These are phyloP conservation scores for Kodamaea sagamina DNA, from an alignment of 805 yeast genomes.

Conservation along the genomic window DNA sequence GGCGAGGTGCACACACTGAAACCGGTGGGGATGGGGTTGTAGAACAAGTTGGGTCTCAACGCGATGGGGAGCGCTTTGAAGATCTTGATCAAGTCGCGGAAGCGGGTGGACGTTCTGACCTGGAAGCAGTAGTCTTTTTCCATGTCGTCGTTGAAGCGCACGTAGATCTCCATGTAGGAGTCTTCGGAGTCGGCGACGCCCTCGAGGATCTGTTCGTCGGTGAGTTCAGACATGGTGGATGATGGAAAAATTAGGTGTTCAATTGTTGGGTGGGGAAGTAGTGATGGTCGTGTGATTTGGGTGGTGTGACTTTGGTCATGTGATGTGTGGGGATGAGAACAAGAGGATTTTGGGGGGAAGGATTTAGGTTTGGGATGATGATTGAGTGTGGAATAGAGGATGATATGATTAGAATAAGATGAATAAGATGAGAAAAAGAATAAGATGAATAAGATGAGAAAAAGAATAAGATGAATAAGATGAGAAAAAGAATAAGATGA, in stretches of 20 bases:
- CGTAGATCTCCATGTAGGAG: conserved; percentile 50
- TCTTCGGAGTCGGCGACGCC: conserved; percentile 28
- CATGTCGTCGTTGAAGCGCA: conserved; percentile 80
- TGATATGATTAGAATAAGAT: too few relatives aligned
- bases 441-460: too few relatives aligned
- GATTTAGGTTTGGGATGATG: too few relatives aligned
- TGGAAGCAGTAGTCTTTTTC: conserved; percentile 91
- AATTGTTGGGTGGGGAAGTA: not conserved
- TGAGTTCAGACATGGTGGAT: conserved; percentile 4
- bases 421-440: too few relatives aligned
- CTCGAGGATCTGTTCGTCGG: conserved; percentile 25
- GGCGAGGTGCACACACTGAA: conserved; percentile 66
- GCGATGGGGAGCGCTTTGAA: conserved; percentile 70
- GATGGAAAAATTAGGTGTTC: not conserved
- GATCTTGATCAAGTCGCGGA: conserved; percentile 59
- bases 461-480: too few relatives aligned
- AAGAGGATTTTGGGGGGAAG: not conserved
- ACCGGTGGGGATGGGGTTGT: conserved; percentile 61
- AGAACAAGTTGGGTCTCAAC: conserved; percentile 79
- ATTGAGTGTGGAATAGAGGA: too few relatives aligned
- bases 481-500: too few relatives aligned
- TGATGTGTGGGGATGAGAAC: not conserved
- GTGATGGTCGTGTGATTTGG: conserved; percentile 1
- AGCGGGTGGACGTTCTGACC: conserved; percentile 58
- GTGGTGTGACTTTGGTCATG: conserved; percentile 1